phyloP scores from a whole-genome alignment of 306 rosid genomes.

The Dalbergia cultrata region DNA sequence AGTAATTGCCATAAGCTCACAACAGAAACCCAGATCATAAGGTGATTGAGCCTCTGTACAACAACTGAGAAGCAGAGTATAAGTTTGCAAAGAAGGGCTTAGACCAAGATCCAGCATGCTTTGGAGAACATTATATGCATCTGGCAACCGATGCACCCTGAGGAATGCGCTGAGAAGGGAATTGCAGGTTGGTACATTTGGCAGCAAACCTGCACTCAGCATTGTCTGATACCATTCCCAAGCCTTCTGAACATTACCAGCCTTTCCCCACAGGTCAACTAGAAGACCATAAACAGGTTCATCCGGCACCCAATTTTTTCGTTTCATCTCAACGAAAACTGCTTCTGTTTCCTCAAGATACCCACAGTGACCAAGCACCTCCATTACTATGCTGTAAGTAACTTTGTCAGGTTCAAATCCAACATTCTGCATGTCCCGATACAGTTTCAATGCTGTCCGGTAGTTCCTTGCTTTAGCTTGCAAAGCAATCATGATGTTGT shows the following conservation, averaged over 20 bases:
- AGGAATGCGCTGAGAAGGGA: constrained; percentile 94
- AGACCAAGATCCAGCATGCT: constrained; percentile 80
- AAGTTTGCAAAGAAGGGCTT: constrained; percentile 87
- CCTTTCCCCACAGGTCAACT: constrained; percentile 97
- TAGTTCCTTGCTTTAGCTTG: constrained; percentile 98
- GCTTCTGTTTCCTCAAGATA: constrained; percentile 88
- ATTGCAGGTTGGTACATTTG: constrained; percentile 93
- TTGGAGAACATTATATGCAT: constrained; percentile 79
- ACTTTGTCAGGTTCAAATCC: constrained; percentile 94
- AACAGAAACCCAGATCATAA: constrained; percentile 74
- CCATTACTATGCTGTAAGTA: constrained; percentile 95
- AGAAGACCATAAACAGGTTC: constrained; percentile 96
- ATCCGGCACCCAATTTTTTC: constrained; percentile 84
- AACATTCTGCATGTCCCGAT: constrained; percentile 83
- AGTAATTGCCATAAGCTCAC: constrained; percentile 79
- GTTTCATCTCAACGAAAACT: constrained; percentile 80
- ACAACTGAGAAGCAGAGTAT: constrained; percentile 91
- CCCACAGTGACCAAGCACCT: constrained; percentile 97
- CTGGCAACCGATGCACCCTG: constrained; percentile 73
- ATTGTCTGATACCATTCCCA: constrained; percentile 88
- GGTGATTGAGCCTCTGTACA: constrained; percentile 84
- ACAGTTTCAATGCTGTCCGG: constrained; percentile 76
- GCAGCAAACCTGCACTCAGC: constrained; percentile 84
- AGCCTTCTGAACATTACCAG: constrained; percentile 91
- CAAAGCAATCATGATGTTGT: constrained; percentile 92